A percentile compares a stretch with the other conserved stretches of the same genome.
phyloP scores from a whole-genome alignment of 192 early-diverging fungal genomes.

The Spinellus fusiger region DNA sequence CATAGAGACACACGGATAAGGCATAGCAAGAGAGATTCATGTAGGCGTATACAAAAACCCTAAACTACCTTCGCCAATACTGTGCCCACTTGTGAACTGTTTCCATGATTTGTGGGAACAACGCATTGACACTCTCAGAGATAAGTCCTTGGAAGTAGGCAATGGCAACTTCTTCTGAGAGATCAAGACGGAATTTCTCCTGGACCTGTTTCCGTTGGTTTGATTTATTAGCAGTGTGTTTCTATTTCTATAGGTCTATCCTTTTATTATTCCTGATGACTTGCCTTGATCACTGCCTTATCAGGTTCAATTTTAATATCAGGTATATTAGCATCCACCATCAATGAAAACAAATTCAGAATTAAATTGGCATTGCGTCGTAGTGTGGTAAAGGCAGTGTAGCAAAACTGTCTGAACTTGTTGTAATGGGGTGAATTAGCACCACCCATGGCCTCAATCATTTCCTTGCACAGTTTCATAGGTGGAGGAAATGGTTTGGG shows the following conservation, averaged over 20 bases:
- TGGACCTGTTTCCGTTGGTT: constrained; percentile 80
- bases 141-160: constrained; percentile 90
- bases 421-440: constrained; percentile 82
- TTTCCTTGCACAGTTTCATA: constrained; percentile 99
- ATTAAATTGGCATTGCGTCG: constrained; percentile 94
- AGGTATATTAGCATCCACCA: constrained; percentile 95
- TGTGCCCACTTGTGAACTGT: constrained; percentile 96
- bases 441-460: constrained; percentile 99
- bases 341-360: constrained; percentile 94
- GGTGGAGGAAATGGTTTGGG: constrained; percentile 99
- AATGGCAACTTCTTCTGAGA: constrained; percentile 91
- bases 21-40: too few species aligned
- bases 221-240: too few species aligned
- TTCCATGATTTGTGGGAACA: constrained; percentile 98
- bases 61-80: constrained; percentile 57
- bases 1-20: too few species aligned
- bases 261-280: too few species aligned
- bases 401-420: constrained; percentile 89
- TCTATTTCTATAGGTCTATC: too few species aligned
- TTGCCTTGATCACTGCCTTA: constrained; percentile 92
- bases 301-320: constrained; percentile 99
- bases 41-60: too few species aligned
- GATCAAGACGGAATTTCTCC: constrained; percentile 90
- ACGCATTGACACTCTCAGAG: constrained; percentile 86
- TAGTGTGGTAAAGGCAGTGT: constrained; percentile 90